Evolutionary conservation across 257 asterid species (phyloP), one percentile per base, ranked within the genome.

Genomic region (Rubia yunnanensis): DNA sequence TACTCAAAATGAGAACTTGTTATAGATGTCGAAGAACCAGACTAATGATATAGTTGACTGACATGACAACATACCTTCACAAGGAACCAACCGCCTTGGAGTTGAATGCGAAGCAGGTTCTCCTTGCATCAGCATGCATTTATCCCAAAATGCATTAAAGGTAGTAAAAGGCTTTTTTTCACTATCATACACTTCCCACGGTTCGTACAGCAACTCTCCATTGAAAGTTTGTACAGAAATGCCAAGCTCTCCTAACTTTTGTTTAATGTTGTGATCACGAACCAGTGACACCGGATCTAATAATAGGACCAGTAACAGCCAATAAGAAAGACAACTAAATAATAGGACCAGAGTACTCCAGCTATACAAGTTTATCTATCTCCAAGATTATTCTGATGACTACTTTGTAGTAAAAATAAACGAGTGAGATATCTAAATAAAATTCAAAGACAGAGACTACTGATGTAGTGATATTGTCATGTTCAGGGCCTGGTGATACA

Each of bases 281-380:
- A 89, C 95, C 48, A 92, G 83, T 28, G 97, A 92, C 66, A 85
- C 75, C 10, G 96, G 97, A 83, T 92, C 97, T 89, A 83, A 38
- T 67, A 54, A 55, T 44, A 50, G 52, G 60, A 69, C 41, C 70
- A 54, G 41, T 30, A 55, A 48, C 30, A 39, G 39, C 28, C 72
- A 50, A 28, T 58, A 22, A 67, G 53, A 11, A 57, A 13, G 35
- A n/a, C 24, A 65, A 58, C 36, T 15, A 11, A 48, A 26, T 18
- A 11, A 4, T 20, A 17, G 13, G 3, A 32, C n/a, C 22, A 65
- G 9, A 31, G 1, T 15, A 46, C 9, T 53, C 3, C 14, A 50
- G 28, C 18, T 66, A 6, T 18, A 32, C 32, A 23, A 32, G 53
- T 15, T 57, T 53, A 22, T 20, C 1, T 39, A 39, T 39, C 48